phyloP scores from a whole-genome alignment of 1,284 basidiomycete species.

The Chondrostereum purpureum region DNA sequence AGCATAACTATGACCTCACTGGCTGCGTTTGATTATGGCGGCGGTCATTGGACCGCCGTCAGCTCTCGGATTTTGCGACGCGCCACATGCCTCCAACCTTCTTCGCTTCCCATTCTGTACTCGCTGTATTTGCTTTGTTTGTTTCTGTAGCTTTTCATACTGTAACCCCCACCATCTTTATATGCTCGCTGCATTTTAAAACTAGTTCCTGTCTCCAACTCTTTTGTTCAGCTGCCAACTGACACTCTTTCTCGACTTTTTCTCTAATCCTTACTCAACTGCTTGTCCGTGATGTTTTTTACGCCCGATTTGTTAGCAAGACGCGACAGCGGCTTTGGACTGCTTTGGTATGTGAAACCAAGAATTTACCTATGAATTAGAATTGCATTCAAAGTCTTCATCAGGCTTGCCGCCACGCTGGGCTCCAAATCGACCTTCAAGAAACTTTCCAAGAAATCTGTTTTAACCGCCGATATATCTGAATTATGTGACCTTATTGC shows the following conservation, averaged over 20 bases:
- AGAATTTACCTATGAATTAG: not conserved
- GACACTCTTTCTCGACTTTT: not conserved
- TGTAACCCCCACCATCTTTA: not conserved
- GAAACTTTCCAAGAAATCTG: slow-evolving; percentile 73
- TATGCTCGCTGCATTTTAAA: too few relatives aligned
- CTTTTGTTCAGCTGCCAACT: too few relatives aligned
- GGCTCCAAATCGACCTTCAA: slow-evolving; percentile 81
- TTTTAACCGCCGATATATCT: slow-evolving; percentile 73
- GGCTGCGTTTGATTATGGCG: too few relatives aligned
- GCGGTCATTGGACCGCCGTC: too few relatives aligned
- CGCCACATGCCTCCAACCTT: not conserved
- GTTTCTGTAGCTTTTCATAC: not conserved
- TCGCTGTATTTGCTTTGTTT: not conserved
- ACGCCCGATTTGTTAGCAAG: slow-evolving; percentile 64
- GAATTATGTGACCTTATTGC: slow-evolving; percentile 75
- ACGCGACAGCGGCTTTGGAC: slow-evolving; percentile 74
- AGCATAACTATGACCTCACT: slow-evolving; percentile 15
- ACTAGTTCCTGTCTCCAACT: too few relatives aligned
- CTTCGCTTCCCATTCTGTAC: slow-evolving; percentile 1
- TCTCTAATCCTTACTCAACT: not conserved
- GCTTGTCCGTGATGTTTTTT: slow-evolving; percentile 57
- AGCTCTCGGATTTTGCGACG: too few relatives aligned
- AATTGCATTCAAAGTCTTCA: not conserved
- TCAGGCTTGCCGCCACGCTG: slow-evolving; percentile 82
- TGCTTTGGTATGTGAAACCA: slow-evolving; percentile 52